phyloP scores from a whole-genome alignment of 768 basidiomycete species.

The Mycena olivaceomarginata region DNA sequence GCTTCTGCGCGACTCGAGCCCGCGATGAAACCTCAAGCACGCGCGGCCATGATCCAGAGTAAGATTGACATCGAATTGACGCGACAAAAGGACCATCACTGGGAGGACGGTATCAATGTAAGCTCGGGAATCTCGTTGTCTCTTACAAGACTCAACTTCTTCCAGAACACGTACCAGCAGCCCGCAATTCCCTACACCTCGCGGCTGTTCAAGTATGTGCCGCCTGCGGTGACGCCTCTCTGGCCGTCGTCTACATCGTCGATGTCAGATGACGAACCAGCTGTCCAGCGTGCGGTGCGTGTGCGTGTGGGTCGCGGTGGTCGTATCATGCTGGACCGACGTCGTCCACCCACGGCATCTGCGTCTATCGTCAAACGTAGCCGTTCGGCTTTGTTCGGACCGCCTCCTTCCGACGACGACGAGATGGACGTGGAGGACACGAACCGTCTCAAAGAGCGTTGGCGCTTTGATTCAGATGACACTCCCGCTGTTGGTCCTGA shows the following conservation, averaged over 20 bases:
- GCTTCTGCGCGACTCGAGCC: slow-evolving; percentile 69
- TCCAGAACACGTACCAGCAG: slow-evolving; percentile 84
- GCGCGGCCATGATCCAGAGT: slow-evolving; percentile 74
- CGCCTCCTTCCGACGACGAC: slow-evolving; percentile 47
- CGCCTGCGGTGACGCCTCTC: slow-evolving; percentile 59
- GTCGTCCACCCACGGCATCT: slow-evolving; percentile 56
- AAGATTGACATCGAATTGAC: slow-evolving; percentile 79
- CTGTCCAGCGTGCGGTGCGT: slow-evolving; percentile 73
- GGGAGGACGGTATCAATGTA: slow-evolving; percentile 94
- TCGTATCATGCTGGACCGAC: slow-evolving; percentile 84
- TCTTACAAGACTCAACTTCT: slow-evolving; percentile 8
- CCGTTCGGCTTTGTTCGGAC: slow-evolving; percentile 39
- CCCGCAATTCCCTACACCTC: slow-evolving; percentile 74
- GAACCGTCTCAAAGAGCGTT: slow-evolving; percentile 73
- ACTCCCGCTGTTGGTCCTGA: slow-evolving; percentile 71
- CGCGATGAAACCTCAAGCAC: slow-evolving; percentile 80
- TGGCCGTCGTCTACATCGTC: slow-evolving; percentile 26
- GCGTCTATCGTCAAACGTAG: slow-evolving; percentile 43
- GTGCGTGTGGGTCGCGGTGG: slow-evolving; percentile 91
- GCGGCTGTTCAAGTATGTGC: slow-evolving; percentile 80
- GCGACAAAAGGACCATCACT: slow-evolving; percentile 86
- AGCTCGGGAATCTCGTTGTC: slow-evolving; percentile 44
- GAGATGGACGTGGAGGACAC: slow-evolving; percentile 57
- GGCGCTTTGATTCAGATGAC: slow-evolving; percentile 84
- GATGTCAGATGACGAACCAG: slow-evolving; percentile 49